Conservation (phyloP, 768 basidiomycete species). For the Agrocybe praecox region DNA sequence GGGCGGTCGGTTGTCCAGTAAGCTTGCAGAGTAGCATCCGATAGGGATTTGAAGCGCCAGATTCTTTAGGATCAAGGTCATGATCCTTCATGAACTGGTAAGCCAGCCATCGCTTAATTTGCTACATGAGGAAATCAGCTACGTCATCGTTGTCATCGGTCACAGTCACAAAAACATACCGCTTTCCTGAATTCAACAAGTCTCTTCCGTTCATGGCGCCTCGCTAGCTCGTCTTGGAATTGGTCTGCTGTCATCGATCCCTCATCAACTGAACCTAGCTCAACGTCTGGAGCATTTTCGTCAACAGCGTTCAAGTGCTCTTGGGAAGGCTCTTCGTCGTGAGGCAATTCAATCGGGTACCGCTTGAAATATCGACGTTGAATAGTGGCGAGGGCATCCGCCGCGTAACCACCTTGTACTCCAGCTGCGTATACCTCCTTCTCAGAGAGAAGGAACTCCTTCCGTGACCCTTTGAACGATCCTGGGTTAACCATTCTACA, state of each 20-base stretch:
- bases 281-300: background rate
- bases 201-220: background rate
- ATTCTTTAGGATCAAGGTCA: background rate
- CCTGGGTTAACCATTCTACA: slow-evolving; percentile 3
- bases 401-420: background rate
- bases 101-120: slow-evolving; percentile 17
- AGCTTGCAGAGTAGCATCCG: slow-evolving; percentile 4
- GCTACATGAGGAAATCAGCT: slow-evolving; percentile 4
- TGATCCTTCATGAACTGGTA: slow-evolving; percentile 19
- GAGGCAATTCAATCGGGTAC: background rate
- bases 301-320: background rate
- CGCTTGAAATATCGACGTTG: slow-evolving; percentile 4
- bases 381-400: slow-evolving; percentile 3
- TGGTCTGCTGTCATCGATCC: background rate
- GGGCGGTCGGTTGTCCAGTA: background rate
- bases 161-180: background rate
- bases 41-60: slow-evolving; percentile 9
- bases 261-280: background rate
- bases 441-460: background rate
- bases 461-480: background rate
- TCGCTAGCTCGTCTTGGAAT: background rate
- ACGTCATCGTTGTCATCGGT: background rate
- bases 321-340: background rate
- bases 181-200: background rate
- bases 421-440: background rate